Evolutionary conservation across 345 rosid genomes (phyloP), one percentile per base, ranked within the genome.

Genomic region (Streptanthus diversifolius): DNA sequence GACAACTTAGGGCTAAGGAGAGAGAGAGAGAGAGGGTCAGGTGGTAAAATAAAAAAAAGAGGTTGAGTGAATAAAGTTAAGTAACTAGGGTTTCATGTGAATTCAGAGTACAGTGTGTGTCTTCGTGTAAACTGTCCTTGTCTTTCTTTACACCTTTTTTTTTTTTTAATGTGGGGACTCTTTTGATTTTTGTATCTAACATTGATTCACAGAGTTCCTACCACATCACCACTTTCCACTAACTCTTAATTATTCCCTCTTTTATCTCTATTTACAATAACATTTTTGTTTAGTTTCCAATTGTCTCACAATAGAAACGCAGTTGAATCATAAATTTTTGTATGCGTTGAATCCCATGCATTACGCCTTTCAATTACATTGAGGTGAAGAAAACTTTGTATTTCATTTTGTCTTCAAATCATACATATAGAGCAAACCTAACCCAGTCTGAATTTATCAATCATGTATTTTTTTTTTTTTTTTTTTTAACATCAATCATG

Each of bases 51-150:
- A 35, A 51, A 44, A 41, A 41, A 61, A 66, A 9, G 52, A 43
- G 17, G 17, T 33, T 45, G 71, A 73, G 66, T 73, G 66, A 73
- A 55, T 73, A 73, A 73, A 64, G 77, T 64, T 18, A 57, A 47
- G 66, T 74, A 37, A 44, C 36, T 66, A 74, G 72, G 78, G 78
- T 58, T 75, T 68, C 73, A 75, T 75, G 79, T 68, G 73, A 68
- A 25, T 63, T 14, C 21, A 40, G 55, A 41, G 74, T 60, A 68
- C 74, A 75, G 69, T 75, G 19, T 32, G 39, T 40, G 49, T 68
- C 79, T 75, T 75, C 79, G 79, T 75, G 79, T 75, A 61, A 75
- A 60, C 79, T 75, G 79, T 75, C 79, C 63, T 75, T 75, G 35
- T 75, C 74, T 60, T 41, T 36, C 32, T 73, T 54, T 66, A 14